phyloP scores from a whole-genome alignment of 2,329 filamentous ascomycete genomes.

The Fusarium tjaetaba region DNA sequence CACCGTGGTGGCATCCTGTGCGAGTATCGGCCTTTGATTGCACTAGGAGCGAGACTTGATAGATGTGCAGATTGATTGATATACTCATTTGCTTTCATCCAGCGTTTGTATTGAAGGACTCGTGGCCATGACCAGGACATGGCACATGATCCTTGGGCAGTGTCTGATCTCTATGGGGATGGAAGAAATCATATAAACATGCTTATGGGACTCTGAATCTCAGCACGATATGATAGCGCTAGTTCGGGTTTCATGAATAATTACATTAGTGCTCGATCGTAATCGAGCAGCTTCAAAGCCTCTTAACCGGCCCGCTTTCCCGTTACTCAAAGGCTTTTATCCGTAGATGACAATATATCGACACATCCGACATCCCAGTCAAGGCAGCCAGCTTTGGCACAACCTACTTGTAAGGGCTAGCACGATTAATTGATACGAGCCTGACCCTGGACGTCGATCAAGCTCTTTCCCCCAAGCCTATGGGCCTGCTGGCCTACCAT shows the following conservation, averaged over 20 bases:
- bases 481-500: not conserved
- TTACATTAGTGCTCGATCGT: not conserved
- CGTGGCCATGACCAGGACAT: not conserved
- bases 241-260: not conserved
- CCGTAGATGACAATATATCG: not conserved
- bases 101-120: not conserved
- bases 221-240: not conserved
- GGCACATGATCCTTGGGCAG: not conserved
- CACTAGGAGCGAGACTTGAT: slow-evolving; percentile 8
- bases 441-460: slow-evolving; percentile 21
- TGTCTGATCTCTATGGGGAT: not conserved
- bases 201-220: not conserved
- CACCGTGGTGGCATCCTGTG: not conserved
- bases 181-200: not conserved
- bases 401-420: not conserved
- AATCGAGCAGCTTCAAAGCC: not conserved
- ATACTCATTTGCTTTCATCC: not conserved
- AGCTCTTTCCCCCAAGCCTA: not conserved
- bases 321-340: not conserved
- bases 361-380: not conserved
- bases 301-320: slow-evolving; percentile 13
- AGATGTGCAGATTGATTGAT: not conserved
- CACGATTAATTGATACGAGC: slow-evolving; percentile 6
- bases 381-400: not conserved
- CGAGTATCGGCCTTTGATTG: not conserved